Conservation (phyloP, 768 basidiomycete genomes). For the Suillus paluster region DNA sequence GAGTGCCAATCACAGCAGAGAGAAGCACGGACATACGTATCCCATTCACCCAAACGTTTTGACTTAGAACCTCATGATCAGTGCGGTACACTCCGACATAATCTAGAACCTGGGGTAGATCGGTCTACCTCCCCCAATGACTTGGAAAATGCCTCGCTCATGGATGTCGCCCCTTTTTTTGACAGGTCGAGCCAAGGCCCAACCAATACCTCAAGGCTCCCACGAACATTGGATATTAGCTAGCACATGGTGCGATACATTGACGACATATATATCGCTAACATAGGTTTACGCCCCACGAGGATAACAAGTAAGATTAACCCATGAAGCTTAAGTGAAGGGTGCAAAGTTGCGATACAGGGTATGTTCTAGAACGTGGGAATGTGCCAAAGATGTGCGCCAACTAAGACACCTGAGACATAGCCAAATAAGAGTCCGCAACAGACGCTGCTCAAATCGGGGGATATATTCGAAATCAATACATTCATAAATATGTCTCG, state of each 20-base stretch:
- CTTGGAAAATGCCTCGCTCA: not conserved
- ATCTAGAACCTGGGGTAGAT: constrained; percentile 6
- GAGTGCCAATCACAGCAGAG: not conserved
- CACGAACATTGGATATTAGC: not conserved
- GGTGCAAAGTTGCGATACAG: not conserved
- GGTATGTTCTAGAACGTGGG: not conserved
- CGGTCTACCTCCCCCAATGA: not conserved
- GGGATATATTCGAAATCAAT: too few species aligned
- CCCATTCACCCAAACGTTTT: not conserved
- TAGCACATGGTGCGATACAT: not conserved
- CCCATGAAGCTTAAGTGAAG: too few species aligned
- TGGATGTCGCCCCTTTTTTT: not conserved
- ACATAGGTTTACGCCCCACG: constrained; percentile 1
- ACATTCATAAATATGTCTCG: too few species aligned
- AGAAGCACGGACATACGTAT: not conserved
- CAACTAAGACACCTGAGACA: too few species aligned
- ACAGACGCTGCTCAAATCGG: too few species aligned
- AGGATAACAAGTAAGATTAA: not conserved
- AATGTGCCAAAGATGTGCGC: too few species aligned
- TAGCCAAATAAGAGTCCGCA: too few species aligned
- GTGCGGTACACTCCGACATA: not conserved
- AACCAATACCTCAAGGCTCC: not conserved
- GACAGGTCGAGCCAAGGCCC: not conserved
- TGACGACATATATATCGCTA: not conserved
- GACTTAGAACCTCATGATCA: constrained; percentile 1